phyloP scores from a whole-genome alignment of 805 yeast genomes.

The Saccharomycopsis guyanensis region DNA sequence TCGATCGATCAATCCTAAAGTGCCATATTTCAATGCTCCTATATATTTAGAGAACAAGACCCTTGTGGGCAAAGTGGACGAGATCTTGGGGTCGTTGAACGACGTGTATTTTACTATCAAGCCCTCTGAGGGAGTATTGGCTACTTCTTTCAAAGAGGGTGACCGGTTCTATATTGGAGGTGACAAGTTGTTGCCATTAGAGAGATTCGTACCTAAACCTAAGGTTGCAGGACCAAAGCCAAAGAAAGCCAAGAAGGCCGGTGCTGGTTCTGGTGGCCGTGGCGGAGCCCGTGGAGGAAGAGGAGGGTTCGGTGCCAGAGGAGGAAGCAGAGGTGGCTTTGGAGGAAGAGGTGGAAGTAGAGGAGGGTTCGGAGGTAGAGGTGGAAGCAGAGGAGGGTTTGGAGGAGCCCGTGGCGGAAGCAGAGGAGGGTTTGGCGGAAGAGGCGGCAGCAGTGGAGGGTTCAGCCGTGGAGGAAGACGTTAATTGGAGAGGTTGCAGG shows the following conservation, averaged over 20 bases:
- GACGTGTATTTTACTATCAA: slow-evolving; percentile 97
- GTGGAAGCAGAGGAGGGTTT: slow-evolving; percentile 34
- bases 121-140: slow-evolving; percentile 94
- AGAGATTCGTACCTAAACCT: slow-evolving; percentile 95
- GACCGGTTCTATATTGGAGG: slow-evolving; percentile 94
- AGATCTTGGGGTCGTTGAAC: slow-evolving; percentile 93
- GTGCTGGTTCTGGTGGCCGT: slow-evolving; percentile 41
- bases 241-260: slow-evolving; percentile 55
- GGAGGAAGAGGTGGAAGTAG: slow-evolving; percentile 41
- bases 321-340: slow-evolving; percentile 35
- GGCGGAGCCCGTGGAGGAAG: slow-evolving; percentile 41
- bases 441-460: too few species aligned
- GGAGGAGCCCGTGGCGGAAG: slow-evolving; percentile 27
- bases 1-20: slow-evolving; percentile 74
- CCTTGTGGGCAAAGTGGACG: slow-evolving; percentile 95
- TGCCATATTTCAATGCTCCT: slow-evolving; percentile 98
- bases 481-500: too few species aligned
- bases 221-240: slow-evolving; percentile 74
- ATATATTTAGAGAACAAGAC: slow-evolving; percentile 94
- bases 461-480: too few species aligned
- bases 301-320: slow-evolving; percentile 40
- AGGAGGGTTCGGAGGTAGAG: slow-evolving; percentile 39
- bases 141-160: slow-evolving; percentile 86
- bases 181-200: slow-evolving; percentile 91
- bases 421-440: slow-evolving; percentile 28